Evolutionary conservation across 2,329 filamentous ascomycete species (phyloP), one percentile per base, ranked within the genome.

Genomic region (Neonectria faginata): DNA sequence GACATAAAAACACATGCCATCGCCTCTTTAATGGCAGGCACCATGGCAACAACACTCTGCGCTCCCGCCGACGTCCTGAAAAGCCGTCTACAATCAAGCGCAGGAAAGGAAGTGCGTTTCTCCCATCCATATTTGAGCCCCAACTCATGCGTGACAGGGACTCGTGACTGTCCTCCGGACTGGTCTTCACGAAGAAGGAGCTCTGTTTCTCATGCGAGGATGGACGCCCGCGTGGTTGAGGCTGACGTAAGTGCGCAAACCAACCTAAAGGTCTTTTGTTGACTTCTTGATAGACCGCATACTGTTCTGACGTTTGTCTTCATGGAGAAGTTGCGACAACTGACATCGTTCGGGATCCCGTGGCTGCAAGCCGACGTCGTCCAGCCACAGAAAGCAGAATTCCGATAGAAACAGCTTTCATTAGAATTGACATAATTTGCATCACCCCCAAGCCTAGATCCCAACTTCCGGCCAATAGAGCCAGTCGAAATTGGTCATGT

Each of bases 401-500:
- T 73, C 11, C 65, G 68, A 16, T 73, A 51, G 56, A 67, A 42
- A 29, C 33, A 29, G 56, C 57, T 29, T 7, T 48, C 12, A 12
- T 33, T 52, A 22, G 12, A 18, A 29, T 41, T 55, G n/a, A 16
- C 22, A 42, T 39, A 36, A 16, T 16, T 56, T 20, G 39, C 44
- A 14, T 31, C 44, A 47, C 41, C 29, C 9, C 18, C 4, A 22
- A 16, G 33, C 12, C 58, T 70, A 75, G 12, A 78, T 74, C 22
- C 79, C 79, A 74, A 83, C 81, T 52, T 83, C 82, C 11, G 81
- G 81, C 82, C 81, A 84, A 64, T 85, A 84, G 27, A 88, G 75
- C 84, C 86, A 88, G 65, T 88, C 85, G 75, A 87, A 84, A 64
- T 84, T 85, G 42, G 83, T 83, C 76, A 86, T 83, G 51, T 90